Percentiles rank a stretch among this genome's conserved stretches.
Evolutionary conservation across 2,329 filamentous ascomycete species (phyloP).

Genomic region (Trichoderma koningiopsis): DNA sequence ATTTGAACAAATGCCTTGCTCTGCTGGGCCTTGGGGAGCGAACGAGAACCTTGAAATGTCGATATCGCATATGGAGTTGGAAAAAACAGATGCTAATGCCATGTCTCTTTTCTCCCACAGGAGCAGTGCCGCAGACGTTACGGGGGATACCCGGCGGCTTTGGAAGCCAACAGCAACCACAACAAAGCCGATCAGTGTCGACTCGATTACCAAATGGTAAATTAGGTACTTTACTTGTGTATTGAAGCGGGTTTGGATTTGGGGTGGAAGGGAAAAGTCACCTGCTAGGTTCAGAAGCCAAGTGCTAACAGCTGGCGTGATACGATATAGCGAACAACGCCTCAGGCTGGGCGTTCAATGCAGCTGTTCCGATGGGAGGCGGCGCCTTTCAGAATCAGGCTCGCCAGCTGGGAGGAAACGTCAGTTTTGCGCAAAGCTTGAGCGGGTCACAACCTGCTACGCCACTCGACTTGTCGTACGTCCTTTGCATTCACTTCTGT

Average conservation of each 20-base stretch:
- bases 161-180: slow-evolving; percentile 60
- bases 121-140: slow-evolving; percentile 63
- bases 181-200: slow-evolving; percentile 56
- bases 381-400: slow-evolving; percentile 55
- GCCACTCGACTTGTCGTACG: slow-evolving; percentile 66
- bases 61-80: not conserved
- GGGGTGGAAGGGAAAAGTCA: not conserved
- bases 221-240: slow-evolving; percentile 50
- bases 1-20: not conserved
- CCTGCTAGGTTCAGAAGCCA: slow-evolving; percentile 2
- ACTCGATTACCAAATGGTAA: slow-evolving; percentile 67
- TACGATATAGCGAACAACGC: slow-evolving; percentile 52
- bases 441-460: slow-evolving; percentile 64
- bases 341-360: slow-evolving; percentile 64
- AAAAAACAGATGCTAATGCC: slow-evolving; percentile 13
- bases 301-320: slow-evolving; percentile 26
- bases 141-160: slow-evolving; percentile 64
- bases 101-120: slow-evolving; percentile 40
- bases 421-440: slow-evolving; percentile 68
- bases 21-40: not conserved
- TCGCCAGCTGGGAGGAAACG: slow-evolving; percentile 59
- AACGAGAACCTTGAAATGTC: not conserved
- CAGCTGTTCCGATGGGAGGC: slow-evolving; percentile 61
- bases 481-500: slow-evolving; percentile 36
- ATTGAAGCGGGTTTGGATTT: not conserved